Percentiles rank a stretch among this genome's conserved stretches.
These are phyloP conservation scores for Ceratobasidium sp. DNA, from an alignment of 1,284 basidiomycete species.

Conservation along the genomic window DNA sequence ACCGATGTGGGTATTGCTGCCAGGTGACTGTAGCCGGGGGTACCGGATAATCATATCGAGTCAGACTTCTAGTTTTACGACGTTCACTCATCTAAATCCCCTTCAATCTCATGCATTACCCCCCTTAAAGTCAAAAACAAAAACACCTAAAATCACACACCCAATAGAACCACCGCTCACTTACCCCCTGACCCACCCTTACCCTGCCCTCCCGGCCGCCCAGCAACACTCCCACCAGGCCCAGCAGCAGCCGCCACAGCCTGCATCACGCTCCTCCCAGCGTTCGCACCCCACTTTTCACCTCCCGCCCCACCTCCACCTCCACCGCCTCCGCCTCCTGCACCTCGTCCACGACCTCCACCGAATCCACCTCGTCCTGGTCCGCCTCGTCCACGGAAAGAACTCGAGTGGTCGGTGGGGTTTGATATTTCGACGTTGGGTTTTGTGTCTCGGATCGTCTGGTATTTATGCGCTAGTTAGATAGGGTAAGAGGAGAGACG, in stretches of 20 bases:
- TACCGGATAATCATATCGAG: too few relatives aligned
- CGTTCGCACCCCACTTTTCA: slow-evolving; percentile 63
- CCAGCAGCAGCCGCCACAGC: slow-evolving; percentile 43
- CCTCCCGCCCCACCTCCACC: slow-evolving; percentile 72
- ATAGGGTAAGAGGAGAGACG: background rate
- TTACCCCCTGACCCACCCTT: slow-evolving; percentile 1
- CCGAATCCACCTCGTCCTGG: slow-evolving; percentile 51
- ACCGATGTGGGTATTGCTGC: too few relatives aligned
- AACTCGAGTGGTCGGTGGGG: slow-evolving; percentile 53
- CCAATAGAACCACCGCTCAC: background rate
- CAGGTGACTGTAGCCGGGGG: too few relatives aligned
- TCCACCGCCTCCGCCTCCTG: slow-evolving; percentile 67
- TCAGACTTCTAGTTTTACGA: too few relatives aligned
- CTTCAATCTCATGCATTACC: background rate
- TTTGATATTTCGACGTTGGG: slow-evolving; percentile 57
- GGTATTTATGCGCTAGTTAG: slow-evolving; percentile 36
- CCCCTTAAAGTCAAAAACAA: background rate
- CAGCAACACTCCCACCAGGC: slow-evolving; percentile 9
- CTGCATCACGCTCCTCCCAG: slow-evolving; percentile 28
- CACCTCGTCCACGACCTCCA: slow-evolving; percentile 61
- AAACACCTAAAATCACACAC: background rate
- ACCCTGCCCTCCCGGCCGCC: slow-evolving; percentile 15
- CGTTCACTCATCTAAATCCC: too few relatives aligned
- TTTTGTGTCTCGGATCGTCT: slow-evolving; percentile 56
- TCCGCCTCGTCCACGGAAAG: slow-evolving; percentile 49